A percentile compares a stretch with the other conserved stretches of the same genome.
phyloP scores from a whole-genome alignment of 805 yeast genomes.

The Yarrowia sp. region DNA sequence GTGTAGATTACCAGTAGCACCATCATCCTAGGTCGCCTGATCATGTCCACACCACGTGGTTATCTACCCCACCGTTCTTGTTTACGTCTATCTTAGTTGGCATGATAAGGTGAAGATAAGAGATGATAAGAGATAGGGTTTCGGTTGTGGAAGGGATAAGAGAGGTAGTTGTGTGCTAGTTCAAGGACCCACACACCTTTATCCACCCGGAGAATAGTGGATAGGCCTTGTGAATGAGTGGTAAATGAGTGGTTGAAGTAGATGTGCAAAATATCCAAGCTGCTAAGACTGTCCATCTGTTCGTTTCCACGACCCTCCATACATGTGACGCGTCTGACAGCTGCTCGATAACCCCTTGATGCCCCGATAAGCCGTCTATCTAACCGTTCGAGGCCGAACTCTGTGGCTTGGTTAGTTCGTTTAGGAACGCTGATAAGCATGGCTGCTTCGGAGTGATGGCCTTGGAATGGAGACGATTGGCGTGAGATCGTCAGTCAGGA shows the following conservation, averaged over 20 bases:
- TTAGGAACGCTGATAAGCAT: slow-evolving; percentile 17
- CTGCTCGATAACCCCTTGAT: not conserved
- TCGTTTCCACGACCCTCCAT: no score
- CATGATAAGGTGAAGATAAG: slow-evolving; percentile 19
- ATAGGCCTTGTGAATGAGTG: no score
- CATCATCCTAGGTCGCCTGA: no score
- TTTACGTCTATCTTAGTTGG: slow-evolving; percentile 7
- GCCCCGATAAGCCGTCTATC: slow-evolving; percentile 6
- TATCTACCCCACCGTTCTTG: slow-evolving; percentile 14
- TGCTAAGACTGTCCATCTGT: no score
- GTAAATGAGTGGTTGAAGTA: no score
- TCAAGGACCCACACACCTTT: not conserved
- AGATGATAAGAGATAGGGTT: slow-evolving; percentile 9
- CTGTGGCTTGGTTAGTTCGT: not conserved
- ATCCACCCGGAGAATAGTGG: not conserved
- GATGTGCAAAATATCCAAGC: no score
- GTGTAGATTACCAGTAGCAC: no score
- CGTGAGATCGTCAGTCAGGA: not conserved
- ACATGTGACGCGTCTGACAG: not conserved
- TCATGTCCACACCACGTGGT: not conserved
- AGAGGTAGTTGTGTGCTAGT: not conserved
- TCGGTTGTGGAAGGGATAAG: slow-evolving; percentile 5
- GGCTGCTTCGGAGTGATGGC: slow-evolving; percentile 16
- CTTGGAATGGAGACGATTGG: not conserved
- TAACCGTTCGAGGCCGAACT: not conserved